Percentiles rank a stretch among this genome's conserved stretches.
Conservation (phyloP, 148 eudicot species). For the Vaccinium macrocarpon region DNA sequence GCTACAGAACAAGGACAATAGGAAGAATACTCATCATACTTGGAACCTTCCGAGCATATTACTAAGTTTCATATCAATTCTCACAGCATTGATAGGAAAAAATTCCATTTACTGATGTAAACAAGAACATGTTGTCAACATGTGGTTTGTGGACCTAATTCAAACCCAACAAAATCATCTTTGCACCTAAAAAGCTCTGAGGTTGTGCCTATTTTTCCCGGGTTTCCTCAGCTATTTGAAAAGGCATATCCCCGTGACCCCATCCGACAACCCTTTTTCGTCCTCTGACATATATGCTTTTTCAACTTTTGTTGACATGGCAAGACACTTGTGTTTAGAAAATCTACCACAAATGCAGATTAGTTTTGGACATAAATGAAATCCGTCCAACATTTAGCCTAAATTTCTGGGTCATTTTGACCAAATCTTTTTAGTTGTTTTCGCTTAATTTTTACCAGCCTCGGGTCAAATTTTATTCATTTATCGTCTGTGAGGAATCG, state of each 20-base stretch:
- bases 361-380: background rate
- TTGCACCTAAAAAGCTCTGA: background rate
- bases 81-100: background rate
- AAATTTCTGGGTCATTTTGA: background rate
- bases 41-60: background rate
- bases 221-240: background rate
- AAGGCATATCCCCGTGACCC: background rate
- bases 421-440: background rate
- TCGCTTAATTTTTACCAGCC: background rate
- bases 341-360: background rate
- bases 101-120: background rate
- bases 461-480: background rate
- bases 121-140: slow-evolving; percentile 2
- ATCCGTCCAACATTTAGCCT: background rate
- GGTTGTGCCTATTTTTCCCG: background rate
- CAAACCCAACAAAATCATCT: background rate
- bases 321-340: background rate
- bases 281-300: background rate
- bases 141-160: background rate
- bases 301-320: background rate
- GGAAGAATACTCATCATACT: background rate
- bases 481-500: too few species aligned
- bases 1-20: background rate
- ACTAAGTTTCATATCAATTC: background rate
- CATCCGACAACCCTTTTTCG: background rate